Percentiles rank a stretch among this genome's conserved stretches.
These are phyloP conservation scores for Phytopythium ostracodes DNA, from an alignment of 352 stramenopile species.

Conservation along the genomic window DNA sequence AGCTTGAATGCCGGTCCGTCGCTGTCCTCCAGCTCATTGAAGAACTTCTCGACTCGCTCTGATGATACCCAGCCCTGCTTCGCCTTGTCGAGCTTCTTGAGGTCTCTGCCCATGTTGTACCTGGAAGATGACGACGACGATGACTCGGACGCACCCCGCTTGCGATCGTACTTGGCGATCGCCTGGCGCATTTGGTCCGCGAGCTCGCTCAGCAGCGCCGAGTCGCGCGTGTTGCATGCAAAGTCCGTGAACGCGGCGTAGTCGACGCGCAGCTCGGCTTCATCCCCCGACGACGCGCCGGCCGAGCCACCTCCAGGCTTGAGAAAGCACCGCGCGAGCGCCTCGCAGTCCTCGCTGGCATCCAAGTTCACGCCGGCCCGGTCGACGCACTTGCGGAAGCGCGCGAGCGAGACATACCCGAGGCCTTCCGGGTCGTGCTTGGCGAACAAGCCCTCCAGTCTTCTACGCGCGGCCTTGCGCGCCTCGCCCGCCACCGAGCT, in stretches of 20 bases:
- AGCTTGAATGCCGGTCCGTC: conserved; percentile 37
- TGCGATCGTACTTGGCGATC: conserved; percentile 55
- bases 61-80: conserved; percentile 51
- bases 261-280: conserved; percentile 28
- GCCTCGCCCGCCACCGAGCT: conserved; percentile 44
- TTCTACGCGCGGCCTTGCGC: conserved; percentile 29
- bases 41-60: conserved; percentile 27
- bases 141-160: conserved; percentile 19
- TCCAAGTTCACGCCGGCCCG: conserved; percentile 52
- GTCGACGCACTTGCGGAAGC: conserved; percentile 55
- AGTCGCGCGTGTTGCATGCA: conserved; percentile 61
- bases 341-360: conserved; percentile 26
- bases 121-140: conserved; percentile 32
- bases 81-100: conserved; percentile 56
- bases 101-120: conserved; percentile 33
- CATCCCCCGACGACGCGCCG: conserved; percentile 4
- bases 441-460: conserved; percentile 46
- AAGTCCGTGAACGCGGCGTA: conserved; percentile 65
- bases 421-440: conserved; percentile 41
- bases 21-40: conserved; percentile 17
- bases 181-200: conserved; percentile 35
- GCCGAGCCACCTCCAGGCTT: conserved; percentile 6
- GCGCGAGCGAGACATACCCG: conserved; percentile 27
- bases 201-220: conserved; percentile 51
- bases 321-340: conserved; percentile 38